A percentile compares a stretch with the other conserved stretches of the same genome.
Conservation (phyloP, 2,329 filamentous ascomycete species). For the Calonectria multiphialidica region DNA sequence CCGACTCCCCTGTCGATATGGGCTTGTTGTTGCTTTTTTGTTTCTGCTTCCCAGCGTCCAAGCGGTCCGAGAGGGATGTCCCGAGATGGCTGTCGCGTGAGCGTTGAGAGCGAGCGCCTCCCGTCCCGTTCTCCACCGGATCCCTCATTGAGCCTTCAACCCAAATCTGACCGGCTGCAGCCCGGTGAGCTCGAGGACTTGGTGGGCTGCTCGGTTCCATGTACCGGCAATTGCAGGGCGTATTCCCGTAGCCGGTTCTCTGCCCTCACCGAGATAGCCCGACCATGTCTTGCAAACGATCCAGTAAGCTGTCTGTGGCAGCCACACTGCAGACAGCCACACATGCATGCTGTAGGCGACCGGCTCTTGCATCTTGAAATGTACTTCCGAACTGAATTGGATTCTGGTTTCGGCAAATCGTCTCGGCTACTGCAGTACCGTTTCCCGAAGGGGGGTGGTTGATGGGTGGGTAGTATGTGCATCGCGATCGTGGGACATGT, state of each 20-base stretch:
- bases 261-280: conserved; percentile 30
- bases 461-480: not conserved
- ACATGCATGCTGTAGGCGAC: conserved; percentile 23
- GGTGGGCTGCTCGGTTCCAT: conserved; percentile 9
- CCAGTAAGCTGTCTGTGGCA: conserved; percentile 6
- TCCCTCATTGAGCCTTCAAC: conserved; percentile 14
- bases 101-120: conserved; percentile 11
- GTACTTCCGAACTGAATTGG: not conserved
- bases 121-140: not conserved
- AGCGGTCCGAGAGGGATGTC: not conserved
- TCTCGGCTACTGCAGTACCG: not conserved
- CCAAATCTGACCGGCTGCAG: conserved; percentile 14
- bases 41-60: not conserved
- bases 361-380: conserved; percentile 15
- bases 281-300: conserved; percentile 21
- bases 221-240: not conserved
- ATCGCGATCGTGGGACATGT: conserved; percentile 4
- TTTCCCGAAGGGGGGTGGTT: not conserved
- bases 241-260: not conserved
- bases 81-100: not conserved
- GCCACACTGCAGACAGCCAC: conserved; percentile 19
- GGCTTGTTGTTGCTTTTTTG: not conserved
- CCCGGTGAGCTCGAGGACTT: not conserved
- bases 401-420: not conserved
- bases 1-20: not conserved